Evolutionary conservation across 306 rosid species (phyloP), one percentile per base, ranked within the genome.

Genomic region (Vigna reflexopilosa): DNA sequence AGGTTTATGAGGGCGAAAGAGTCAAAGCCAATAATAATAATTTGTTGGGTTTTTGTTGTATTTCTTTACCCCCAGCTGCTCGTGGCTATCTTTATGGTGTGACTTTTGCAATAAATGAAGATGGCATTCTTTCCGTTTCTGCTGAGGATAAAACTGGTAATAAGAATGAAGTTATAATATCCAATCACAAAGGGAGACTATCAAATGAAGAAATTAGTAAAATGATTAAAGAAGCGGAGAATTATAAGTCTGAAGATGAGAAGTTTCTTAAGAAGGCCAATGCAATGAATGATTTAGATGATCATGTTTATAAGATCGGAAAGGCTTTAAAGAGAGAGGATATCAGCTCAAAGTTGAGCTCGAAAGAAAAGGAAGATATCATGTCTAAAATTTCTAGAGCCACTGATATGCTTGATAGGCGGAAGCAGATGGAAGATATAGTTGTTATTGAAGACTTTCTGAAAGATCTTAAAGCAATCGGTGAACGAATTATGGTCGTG

Each of bases 61-160:
- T 83, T 73, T 0, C 58, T 26, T n/a, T 87, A 52, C 91, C 93
- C 7, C 63, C 61, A 4, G 87, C 77, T 9, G 87, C 73, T 0
- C 59, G 86, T 12, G 87, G 85, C 55, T 80, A 73, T 59, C 72
- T 87, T 47, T 4, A 85, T 0, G 48, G 30, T 0, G 82, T 80
- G 7, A 72, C 76, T 76, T 88, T 90, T 13, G 75, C 55, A 6
- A 55, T 90, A 0, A 90, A 88, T 5, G 83, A 69, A 1, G 77
- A 88, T 16, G 87, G 90, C 3, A 85, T 88, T 4, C 26, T 90
- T 12, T 80, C 72, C 1, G 93, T 87, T 0, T 83, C 85, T 12
- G 91, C 88, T 0, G 75, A 65, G 84, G 91, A 87, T 6, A 32
- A 67, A 63, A 82, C 85, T 0, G 89, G 93, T 0, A 82, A 70